Conservation (phyloP, 1,284 basidiomycete genomes). For the Laetiporus sulphureus region DNA sequence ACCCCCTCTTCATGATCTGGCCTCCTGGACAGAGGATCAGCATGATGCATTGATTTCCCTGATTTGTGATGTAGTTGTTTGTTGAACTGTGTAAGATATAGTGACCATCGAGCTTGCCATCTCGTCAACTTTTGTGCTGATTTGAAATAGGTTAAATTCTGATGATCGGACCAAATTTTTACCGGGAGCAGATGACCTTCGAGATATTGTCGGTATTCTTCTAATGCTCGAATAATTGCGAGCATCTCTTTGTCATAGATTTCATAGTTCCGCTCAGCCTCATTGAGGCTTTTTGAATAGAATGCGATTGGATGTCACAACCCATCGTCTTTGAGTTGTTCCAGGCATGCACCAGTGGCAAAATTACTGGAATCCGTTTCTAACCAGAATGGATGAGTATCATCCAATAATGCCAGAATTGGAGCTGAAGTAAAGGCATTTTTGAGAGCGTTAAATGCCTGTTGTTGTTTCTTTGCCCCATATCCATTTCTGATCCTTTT, state of each 20-base stretch:
- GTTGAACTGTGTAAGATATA: too few species aligned
- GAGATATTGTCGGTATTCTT: background rate
- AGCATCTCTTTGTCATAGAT: constrained; percentile 14
- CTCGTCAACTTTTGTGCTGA: too few species aligned
- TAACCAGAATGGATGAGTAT: background rate
- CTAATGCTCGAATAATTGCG: background rate
- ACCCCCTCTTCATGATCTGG: too few species aligned
- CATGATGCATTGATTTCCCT: too few species aligned
- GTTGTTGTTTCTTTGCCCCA: constrained; percentile 7
- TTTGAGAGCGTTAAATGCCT: constrained; percentile 24
- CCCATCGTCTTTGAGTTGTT: background rate
- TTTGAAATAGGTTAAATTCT: too few species aligned
- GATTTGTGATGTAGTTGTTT: too few species aligned
- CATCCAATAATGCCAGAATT: constrained; percentile 22
- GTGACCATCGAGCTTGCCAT: too few species aligned
- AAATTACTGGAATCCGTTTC: background rate
- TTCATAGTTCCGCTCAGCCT: constrained; percentile 34
- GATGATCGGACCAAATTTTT: too few species aligned
- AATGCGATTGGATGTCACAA: constrained; percentile 22
- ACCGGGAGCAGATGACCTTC: too few species aligned
- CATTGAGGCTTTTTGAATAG: constrained; percentile 23
- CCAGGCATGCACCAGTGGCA: background rate
- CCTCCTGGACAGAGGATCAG: too few species aligned
- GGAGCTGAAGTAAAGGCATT: constrained; percentile 21
- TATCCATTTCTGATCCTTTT: constrained; percentile 9